These are phyloP conservation scores for Colletotrichum higginsianum DNA, from an alignment of 2,329 filamentous ascomycete genomes.

Conservation along the genomic window DNA sequence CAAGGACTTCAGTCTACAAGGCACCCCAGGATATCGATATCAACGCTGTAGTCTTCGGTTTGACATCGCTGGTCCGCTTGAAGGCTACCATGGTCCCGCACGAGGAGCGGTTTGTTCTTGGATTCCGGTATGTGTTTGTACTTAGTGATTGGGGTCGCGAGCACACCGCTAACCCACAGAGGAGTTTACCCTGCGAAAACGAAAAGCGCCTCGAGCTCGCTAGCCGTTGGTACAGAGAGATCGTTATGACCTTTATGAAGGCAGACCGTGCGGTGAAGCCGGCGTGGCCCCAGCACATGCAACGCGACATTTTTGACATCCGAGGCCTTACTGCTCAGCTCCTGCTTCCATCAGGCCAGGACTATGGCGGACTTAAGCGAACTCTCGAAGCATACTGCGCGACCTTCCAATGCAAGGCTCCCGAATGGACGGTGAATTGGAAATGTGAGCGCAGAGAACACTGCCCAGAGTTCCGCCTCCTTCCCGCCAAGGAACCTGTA, in stretches of 20 bases:
- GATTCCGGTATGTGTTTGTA: conserved; percentile 62
- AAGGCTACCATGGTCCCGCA: conserved; percentile 65
- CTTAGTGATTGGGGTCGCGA: conserved; percentile 42
- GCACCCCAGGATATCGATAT: conserved; percentile 63
- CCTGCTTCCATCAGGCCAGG: conserved; percentile 68
- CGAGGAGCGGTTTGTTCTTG: conserved; percentile 70
- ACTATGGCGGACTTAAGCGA: conserved; percentile 68
- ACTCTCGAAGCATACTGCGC: conserved; percentile 70
- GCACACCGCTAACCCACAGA: conserved; percentile 38
- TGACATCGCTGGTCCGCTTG: conserved; percentile 67
- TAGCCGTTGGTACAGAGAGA: conserved; percentile 68
- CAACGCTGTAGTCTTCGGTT: conserved; percentile 65
- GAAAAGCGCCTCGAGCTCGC: conserved; percentile 66
- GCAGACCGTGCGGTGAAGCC: conserved; percentile 71
- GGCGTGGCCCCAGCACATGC: conserved; percentile 70
- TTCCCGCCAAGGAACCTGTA: conserved; percentile 57
- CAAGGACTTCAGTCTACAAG: conserved; percentile 59
- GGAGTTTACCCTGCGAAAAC: conserved; percentile 32
- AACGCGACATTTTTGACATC: conserved; percentile 67
- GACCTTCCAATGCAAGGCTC: conserved; percentile 64
- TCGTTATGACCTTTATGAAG: conserved; percentile 68
- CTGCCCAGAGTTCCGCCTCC: conserved; percentile 68
- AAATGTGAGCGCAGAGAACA: conserved; percentile 60
- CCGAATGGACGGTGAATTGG: conserved; percentile 68
- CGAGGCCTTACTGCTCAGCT: conserved; percentile 67